phyloP scores from a whole-genome alignment of 257 asterid species.

The Nicotiana knightiana region DNA sequence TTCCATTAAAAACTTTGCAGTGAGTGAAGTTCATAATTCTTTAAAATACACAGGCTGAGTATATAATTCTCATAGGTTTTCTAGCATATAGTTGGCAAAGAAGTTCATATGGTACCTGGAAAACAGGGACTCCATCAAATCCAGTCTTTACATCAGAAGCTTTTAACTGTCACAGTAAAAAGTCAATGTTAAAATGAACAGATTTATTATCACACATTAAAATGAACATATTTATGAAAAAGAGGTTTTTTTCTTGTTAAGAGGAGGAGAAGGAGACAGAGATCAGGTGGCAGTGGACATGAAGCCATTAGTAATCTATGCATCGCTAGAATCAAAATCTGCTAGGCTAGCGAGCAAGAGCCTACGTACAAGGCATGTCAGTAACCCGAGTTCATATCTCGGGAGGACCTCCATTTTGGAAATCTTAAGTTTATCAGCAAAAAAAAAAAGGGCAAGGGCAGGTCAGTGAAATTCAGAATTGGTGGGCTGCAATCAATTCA shows the following conservation, averaged over 20 bases:
- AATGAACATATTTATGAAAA: not conserved
- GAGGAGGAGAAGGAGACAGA: not conserved
- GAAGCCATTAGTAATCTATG: not conserved
- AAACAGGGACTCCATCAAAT: constrained; percentile 98
- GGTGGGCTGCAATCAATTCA: not conserved
- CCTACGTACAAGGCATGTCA: not conserved
- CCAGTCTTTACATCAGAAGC: constrained; percentile 54
- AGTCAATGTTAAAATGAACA: not conserved
- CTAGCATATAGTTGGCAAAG: not conserved
- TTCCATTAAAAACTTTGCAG: not conserved
- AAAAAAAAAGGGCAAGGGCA: not conserved
- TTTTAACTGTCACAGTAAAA: constrained; percentile 47
- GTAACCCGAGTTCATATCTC: not conserved
- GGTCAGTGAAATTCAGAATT: not conserved
- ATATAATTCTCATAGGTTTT: not conserved
- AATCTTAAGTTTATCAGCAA: not conserved
- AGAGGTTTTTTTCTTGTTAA: not conserved
- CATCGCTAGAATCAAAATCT: not conserved
- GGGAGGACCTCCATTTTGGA: not conserved
- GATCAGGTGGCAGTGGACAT: not conserved
- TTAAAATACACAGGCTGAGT: not conserved
- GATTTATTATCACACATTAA: not conserved
- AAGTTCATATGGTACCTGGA: constrained; percentile 48
- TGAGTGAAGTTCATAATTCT: not conserved
- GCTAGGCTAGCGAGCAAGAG: not conserved